Evolutionary conservation across 148 eudicot species (phyloP).

Genomic region (Vaccinium macrocarpon): DNA sequence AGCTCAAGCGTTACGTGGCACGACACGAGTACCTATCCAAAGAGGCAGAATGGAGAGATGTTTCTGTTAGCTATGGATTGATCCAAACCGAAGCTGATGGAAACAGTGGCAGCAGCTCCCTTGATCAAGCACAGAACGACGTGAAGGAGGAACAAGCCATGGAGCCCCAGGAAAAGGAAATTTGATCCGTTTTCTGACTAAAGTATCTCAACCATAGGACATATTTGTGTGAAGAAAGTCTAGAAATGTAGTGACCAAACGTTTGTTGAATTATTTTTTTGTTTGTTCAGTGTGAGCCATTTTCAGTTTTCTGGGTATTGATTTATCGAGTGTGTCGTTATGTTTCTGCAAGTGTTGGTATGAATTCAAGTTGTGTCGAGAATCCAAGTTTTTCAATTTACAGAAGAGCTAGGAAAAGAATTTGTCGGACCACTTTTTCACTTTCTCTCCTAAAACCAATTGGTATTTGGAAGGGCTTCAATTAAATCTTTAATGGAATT

Average conservation of each 20-base stretch:
- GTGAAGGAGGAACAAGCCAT: background rate
- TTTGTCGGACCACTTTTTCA: too few relatives aligned
- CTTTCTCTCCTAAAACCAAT: too few relatives aligned
- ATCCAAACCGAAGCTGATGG: conserved; percentile 21
- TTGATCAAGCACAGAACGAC: background rate
- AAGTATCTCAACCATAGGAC: background rate
- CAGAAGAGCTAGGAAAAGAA: background rate
- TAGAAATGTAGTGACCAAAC: background rate
- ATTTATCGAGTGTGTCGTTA: background rate
- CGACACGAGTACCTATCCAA: conserved; percentile 30
- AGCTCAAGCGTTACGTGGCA: conserved; percentile 37
- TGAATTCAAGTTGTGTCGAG: background rate
- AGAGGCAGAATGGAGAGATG: conserved; percentile 34
- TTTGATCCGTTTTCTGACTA: background rate
- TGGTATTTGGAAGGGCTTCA: too few relatives aligned
- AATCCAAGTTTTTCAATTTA: background rate
- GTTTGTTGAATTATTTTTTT: background rate
- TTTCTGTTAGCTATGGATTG: conserved; percentile 33
- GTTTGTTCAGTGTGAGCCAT: background rate
- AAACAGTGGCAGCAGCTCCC: background rate
- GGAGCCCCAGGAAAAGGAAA: background rate
- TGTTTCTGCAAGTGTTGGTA: background rate
- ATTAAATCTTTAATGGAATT: too few relatives aligned
- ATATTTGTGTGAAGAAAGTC: background rate
- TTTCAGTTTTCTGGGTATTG: background rate